phyloP scores from a whole-genome alignment of 805 yeast species.

The Brettanomyces custersianus region DNA sequence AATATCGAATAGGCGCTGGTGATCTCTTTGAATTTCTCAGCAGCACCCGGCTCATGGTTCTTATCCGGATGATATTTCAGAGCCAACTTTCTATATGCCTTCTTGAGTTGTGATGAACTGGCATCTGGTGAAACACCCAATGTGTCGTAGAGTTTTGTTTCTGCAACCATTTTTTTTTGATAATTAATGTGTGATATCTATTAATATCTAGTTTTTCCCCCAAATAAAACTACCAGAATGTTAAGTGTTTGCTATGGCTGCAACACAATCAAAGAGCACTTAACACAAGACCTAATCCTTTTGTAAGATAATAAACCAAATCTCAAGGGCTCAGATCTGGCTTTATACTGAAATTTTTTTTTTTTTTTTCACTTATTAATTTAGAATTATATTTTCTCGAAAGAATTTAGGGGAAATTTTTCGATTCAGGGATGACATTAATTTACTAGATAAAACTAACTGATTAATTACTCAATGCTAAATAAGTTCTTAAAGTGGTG shows the following conservation, averaged over 20 bases:
- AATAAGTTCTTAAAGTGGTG: no score
- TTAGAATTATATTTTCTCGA: no score
- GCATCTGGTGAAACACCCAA: conserved; percentile 68
- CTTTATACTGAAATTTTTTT: no score
- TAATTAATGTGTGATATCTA: background rate
- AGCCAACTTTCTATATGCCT: conserved; percentile 77
- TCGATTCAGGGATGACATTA: no score
- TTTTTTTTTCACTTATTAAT: no score
- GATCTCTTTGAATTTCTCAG: conserved; percentile 89
- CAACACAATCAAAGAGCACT: no score
- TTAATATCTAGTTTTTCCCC: background rate
- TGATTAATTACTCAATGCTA: no score
- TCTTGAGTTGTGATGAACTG: conserved; percentile 62
- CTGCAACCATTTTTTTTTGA: conserved; percentile 55
- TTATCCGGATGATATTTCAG: conserved; percentile 80
- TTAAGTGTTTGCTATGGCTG: background rate
- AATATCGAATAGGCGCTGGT: conserved; percentile 84
- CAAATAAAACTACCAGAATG: background rate
- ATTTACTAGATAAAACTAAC: no score
- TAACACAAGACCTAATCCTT: no score
- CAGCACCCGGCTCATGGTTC: conserved; percentile 80
- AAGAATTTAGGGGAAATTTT: no score
- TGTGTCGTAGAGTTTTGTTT: conserved; percentile 66
- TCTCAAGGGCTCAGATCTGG: no score
- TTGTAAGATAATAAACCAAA: no score